Conservation (phyloP, 2,329 filamentous ascomycete genomes). For the Aspergillus awamori region DNA sequence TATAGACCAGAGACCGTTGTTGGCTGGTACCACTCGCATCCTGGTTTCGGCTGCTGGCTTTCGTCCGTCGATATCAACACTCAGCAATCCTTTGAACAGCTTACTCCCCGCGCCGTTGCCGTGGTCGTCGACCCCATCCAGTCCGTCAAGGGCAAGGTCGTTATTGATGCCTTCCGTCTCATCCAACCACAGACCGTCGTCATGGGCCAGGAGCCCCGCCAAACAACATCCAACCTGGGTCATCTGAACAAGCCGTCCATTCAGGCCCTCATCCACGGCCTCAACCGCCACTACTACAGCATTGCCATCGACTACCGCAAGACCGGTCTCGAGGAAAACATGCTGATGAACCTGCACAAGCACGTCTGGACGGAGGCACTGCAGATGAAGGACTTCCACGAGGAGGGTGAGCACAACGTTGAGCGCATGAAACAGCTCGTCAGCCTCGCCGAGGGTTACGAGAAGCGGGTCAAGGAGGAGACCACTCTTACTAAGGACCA, state of each 20-base stretch:
- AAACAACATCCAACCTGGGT: conserved; percentile 96
- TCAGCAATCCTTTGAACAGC: conserved; percentile 98
- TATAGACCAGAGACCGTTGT: conserved; percentile 90
- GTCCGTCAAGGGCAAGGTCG: conserved; percentile 98
- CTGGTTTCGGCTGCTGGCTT: conserved; percentile 98
- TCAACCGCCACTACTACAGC: conserved; percentile 99
- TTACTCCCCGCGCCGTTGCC: conserved; percentile 93
- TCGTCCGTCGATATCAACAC: conserved; percentile 99
- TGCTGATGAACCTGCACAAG: conserved; percentile 99
- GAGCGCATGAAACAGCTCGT: conserved; percentile 88
- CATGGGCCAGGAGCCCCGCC: conserved; percentile 95
- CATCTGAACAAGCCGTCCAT: conserved; percentile 99
- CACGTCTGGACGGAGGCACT: conserved; percentile 98
- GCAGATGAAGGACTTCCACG: conserved; percentile 92
- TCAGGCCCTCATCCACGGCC: conserved; percentile 94
- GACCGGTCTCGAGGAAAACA: conserved; percentile 96
- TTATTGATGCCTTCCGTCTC: conserved; percentile 97
- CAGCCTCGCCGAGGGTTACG: conserved; percentile 88
- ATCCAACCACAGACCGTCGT: conserved; percentile 98
- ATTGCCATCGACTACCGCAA: conserved; percentile 99
- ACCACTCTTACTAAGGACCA: conserved; percentile 96
- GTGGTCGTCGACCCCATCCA: conserved; percentile 99
- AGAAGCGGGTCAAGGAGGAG: conserved; percentile 98
- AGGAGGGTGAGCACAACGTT: conserved; percentile 82
- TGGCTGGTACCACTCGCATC: conserved; percentile 99